Evolutionary conservation across 1,284 basidiomycete genomes (phyloP).

Genomic region (Binderoboletus segoi): DNA sequence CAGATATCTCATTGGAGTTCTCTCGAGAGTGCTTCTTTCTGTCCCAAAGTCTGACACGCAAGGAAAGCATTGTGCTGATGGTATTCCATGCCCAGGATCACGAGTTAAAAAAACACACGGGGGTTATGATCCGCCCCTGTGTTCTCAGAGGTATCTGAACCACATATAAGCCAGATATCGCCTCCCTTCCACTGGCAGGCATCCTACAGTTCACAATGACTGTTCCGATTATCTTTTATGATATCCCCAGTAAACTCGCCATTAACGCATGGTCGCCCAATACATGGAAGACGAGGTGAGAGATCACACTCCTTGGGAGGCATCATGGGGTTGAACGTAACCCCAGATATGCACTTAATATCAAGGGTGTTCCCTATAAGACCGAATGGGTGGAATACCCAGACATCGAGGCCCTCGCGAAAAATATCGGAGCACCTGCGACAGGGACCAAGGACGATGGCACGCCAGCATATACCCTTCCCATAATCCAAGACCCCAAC

Average conservation of each 20-base stretch:
- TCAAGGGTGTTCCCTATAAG: conserved; percentile 42
- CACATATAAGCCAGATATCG: conserved; percentile 18
- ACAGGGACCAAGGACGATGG: conserved; percentile 32
- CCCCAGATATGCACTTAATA: conserved; percentile 40
- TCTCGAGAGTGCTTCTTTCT: not conserved
- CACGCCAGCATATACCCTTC: conserved; percentile 39
- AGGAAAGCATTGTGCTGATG: not conserved
- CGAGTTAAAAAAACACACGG: conserved; percentile 12
- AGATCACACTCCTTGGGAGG: not conserved
- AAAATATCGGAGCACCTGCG: conserved; percentile 35
- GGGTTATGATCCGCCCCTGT: not conserved
- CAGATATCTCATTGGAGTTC: not conserved
- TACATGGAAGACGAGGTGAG: conserved; percentile 34
- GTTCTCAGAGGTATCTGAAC: conserved; percentile 3
- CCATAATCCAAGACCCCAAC: conserved; percentile 39
- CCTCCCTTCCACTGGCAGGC: not conserved
- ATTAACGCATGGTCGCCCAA: conserved; percentile 35
- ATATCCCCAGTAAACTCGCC: conserved; percentile 29
- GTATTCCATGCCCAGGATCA: not conserved
- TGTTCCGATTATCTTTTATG: conserved; percentile 31
- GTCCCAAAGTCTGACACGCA: not conserved
- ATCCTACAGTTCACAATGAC: conserved; percentile 17
- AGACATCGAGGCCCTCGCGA: conserved; percentile 37
- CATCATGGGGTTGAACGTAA: not conserved
- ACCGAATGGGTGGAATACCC: conserved; percentile 44